Percentiles rank a stretch among this genome's conserved stretches.
Conservation (phyloP, 129 eudicot genomes). For the Apium graveolens region DNA sequence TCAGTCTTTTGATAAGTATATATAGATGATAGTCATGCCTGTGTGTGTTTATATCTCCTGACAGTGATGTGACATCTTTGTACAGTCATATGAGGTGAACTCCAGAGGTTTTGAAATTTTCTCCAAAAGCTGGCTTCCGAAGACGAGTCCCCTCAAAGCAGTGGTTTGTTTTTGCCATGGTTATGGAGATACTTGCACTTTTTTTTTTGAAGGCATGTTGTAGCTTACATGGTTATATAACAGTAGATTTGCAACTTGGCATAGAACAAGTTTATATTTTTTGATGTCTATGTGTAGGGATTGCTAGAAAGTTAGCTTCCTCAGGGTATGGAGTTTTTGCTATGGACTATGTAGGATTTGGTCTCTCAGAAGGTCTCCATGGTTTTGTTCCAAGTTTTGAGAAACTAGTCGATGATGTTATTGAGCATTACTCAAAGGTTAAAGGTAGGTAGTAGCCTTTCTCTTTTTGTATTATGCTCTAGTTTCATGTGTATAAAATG, state of each 20-base stretch:
- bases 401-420: conserved; percentile 56
- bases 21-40: neutral
- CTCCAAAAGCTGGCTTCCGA: conserved; percentile 89
- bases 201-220: conserved; percentile 80
- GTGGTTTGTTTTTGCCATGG: conserved; percentile 83
- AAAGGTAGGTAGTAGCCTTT: conserved; percentile 43
- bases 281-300: conserved; percentile 37
- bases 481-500: neutral
- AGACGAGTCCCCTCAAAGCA: conserved; percentile 62
- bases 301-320: conserved; percentile 74
- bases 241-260: neutral
- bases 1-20: neutral
- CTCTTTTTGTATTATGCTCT: neutral
- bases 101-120: conserved; percentile 79
- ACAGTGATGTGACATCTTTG: conserved; percentile 14
- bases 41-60: conserved; percentile 7
- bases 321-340: conserved; percentile 80
- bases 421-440: conserved; percentile 68
- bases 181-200: conserved; percentile 93
- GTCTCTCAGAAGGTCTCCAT: conserved; percentile 96
- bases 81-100: conserved; percentile 73
- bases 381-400: conserved; percentile 69
- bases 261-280: conserved; percentile 10
- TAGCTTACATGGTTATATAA: conserved; percentile 12
- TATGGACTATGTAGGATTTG: conserved; percentile 89